Base-by-base conservation (phyloP, 768 basidiomycete species). In the Cystobasidium tubakii region DNA sequence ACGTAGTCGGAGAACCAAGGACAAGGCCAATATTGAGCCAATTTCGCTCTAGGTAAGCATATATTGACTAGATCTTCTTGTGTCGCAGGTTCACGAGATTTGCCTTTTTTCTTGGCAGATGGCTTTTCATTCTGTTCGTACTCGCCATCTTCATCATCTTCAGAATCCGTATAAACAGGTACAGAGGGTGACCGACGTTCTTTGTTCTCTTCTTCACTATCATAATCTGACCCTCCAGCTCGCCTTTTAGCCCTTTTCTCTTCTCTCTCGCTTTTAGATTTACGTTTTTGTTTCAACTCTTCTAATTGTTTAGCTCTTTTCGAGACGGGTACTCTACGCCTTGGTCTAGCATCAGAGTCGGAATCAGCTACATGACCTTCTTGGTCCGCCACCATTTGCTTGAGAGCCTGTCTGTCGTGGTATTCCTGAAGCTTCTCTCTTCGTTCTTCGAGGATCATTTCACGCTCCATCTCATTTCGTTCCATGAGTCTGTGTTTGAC, bases 1-100 rank as follows among this genome's bases (percentile, higher is more conserved):
- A 90, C 85, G 80, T 88, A 89, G 29, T 92, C 88, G 75, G 89
- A 87, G 79, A 97, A 98, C 87, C 90, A 93, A 1, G 91, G 89
- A 42, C 87, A 85, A 78, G 87, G 82, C 76, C 85, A 88, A 80
- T 88, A 83, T 77, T 88, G 90, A 17, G 87, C 89, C 15, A 97
- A 83, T 78, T 84, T 82, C 66, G 88, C 86, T 64, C 95, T 85
- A 9, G 88, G 86, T 23, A 98, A 77, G 60, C 86, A 83, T 71
- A 88, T 86, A 54, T 82, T 82, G 73, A 85, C 84, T 23, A 97
- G 79, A 77, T 90, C 88, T 4, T 82, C 84, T 19, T 87, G 66
- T 1, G 83, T 84, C 23, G 86, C 83, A 0, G 87, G 86, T 25
- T 86, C 84, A 46, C 80, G 80, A 15, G 86, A 84, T 9, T 75